Base-by-base conservation (phyloP, 2,329 filamentous ascomycete genomes). In the Paramyrothecium roridum region DNA sequence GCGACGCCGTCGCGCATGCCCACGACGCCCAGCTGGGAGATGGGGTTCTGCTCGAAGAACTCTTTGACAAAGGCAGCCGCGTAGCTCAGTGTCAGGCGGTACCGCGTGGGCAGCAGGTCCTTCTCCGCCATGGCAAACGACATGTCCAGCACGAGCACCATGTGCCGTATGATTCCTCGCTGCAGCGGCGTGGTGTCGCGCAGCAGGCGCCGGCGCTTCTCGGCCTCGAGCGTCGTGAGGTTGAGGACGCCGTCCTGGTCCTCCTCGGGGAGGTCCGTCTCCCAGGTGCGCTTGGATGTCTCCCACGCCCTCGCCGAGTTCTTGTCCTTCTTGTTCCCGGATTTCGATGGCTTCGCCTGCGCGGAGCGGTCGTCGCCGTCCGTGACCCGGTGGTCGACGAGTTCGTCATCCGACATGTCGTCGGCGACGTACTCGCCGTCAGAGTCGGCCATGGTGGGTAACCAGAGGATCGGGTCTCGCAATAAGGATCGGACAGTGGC, bases 41-140 rank as follows among this genome's bases (percentile, higher is more conserved):
- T 98, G 12, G 95, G 95, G 66, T 99, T 99, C 73, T 99, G 95
- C 73, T 98, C 95, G 69, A 98, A 99, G 75, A 91, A 99, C 71
- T 97, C 93, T 56, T 87, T 83, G 50, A 98, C 89, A 72, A 98
- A 99, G 55, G 92, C 88, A 60, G 88, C 84, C 17, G 92, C 89
- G 72, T 92, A 96, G 60, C 87, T 87, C 66, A 97, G 81, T 52
- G 87, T 89, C 33, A 97, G 82, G 40, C 92, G 82, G 72, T 93
- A 93, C 57, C 93, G 85, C 47, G 87, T 96, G 7, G 95, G 95
- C 23, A 95, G 85, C 62, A 98, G 81, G 69, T 99, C 95, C 73
- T 98, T 98, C 73, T 98, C 93, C 6, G 85, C 75, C 95, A 99
- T 99, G 52, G 93, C 91, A 60, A 90, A 88, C 21, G 91, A 96